phyloP scores from a whole-genome alignment of 1,139 yeast species.

The Sugiyamaella xylanicola region DNA sequence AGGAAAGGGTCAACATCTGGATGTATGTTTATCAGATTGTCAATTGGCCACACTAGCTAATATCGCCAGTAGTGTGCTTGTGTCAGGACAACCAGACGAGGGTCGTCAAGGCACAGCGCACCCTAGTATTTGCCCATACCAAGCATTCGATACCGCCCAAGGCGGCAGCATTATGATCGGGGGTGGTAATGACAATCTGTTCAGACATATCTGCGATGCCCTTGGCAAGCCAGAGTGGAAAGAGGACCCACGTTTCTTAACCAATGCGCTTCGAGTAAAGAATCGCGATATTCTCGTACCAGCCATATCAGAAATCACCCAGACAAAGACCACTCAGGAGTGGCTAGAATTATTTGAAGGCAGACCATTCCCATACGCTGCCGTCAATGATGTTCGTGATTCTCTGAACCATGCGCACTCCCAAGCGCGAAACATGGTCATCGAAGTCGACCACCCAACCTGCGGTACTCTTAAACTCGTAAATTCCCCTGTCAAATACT shows the following conservation, averaged over 20 bases:
- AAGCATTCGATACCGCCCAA: conserved; percentile 45
- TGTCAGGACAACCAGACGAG: conserved; percentile 46
- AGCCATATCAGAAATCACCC: conserved; percentile 39
- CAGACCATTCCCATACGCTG: conserved; percentile 46
- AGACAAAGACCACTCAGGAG: conserved; percentile 39
- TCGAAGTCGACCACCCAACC: conserved; percentile 41
- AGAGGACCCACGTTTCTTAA: conserved; percentile 39
- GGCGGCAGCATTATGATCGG: conserved; percentile 47
- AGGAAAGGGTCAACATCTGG: conserved; percentile 46
- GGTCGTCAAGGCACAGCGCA: conserved; percentile 50
- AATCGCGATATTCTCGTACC: conserved; percentile 43
- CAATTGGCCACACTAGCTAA: conserved; percentile 47
- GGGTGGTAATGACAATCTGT: conserved; percentile 48
- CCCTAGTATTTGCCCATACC: conserved; percentile 49
- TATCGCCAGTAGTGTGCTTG: conserved; percentile 46
- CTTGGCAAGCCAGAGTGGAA: conserved; percentile 45
- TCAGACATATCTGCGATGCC: conserved; percentile 42
- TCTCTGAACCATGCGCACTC: conserved; percentile 45
- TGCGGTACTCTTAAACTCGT: conserved; percentile 45
- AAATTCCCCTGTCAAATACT: conserved; percentile 46
- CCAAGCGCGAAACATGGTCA: conserved; percentile 45
- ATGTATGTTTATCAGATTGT: conserved; percentile 45
- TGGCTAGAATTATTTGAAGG: conserved; percentile 44
- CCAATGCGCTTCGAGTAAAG: conserved; percentile 45
- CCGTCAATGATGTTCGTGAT: conserved; percentile 46